phyloP scores from a whole-genome alignment of 305 asterid genomes.

The Fraxinus latifolia region DNA sequence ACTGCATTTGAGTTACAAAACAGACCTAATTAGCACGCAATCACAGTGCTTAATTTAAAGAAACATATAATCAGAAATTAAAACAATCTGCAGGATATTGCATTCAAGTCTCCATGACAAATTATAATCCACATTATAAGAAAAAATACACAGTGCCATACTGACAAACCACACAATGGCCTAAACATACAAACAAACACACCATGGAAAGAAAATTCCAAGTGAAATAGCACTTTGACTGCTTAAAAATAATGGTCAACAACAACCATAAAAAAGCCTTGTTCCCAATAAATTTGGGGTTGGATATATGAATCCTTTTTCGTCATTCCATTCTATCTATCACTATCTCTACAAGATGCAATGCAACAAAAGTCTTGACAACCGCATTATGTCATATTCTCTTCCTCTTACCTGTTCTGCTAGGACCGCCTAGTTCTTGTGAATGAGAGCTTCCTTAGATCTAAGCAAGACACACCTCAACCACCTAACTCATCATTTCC shows the following conservation, averaged over 20 bases:
- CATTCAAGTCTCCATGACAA: slow-evolving; percentile 13
- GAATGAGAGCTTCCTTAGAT: background rate
- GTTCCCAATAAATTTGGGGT: background rate
- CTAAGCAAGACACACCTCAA: background rate
- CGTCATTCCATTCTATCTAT: background rate
- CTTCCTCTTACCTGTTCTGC: background rate
- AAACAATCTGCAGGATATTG: slow-evolving; percentile 16
- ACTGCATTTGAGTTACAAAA: slow-evolving; percentile 42
- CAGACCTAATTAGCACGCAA: slow-evolving; percentile 19
- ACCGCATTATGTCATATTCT: background rate
- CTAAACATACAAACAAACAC: background rate
- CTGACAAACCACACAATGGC: background rate
- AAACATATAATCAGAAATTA: slow-evolving; percentile 2
- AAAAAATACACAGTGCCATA: background rate
- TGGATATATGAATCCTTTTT: background rate
- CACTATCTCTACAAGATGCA: background rate
- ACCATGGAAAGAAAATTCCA: background rate
- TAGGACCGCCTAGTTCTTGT: background rate
- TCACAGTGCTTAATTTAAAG: slow-evolving; percentile 6
- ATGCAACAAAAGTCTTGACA: background rate
- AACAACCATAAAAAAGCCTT: background rate
- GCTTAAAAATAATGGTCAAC: background rate
- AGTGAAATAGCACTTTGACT: background rate
- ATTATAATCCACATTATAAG: background rate
- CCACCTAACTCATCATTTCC: background rate